phyloP scores from a whole-genome alignment of 352 stramenopile genomes.

The Globisporangium barbulae region DNA sequence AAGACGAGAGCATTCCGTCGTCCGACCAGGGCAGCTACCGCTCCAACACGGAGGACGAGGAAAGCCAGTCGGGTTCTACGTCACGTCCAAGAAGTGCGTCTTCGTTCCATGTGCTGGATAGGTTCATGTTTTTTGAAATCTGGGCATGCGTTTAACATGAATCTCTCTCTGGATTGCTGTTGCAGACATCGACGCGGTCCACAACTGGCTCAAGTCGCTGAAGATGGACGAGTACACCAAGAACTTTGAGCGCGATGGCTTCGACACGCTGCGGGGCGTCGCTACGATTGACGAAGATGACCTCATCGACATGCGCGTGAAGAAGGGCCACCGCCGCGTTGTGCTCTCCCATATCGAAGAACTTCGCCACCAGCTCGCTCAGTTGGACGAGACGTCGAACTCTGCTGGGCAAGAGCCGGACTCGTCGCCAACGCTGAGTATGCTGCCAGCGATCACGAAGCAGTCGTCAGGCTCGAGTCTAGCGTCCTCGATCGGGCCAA shows the following conservation, averaged over 20 bases:
- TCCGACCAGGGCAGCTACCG: conserved; percentile 19
- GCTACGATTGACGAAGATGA: conserved; percentile 87
- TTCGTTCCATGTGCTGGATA: neutral
- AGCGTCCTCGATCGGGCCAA: conserved; percentile 18
- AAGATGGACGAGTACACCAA: conserved; percentile 88
- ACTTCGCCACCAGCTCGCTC: conserved; percentile 57
- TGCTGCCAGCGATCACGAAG: conserved; percentile 64
- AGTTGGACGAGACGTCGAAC: conserved; percentile 60
- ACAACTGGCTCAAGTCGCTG: conserved; percentile 83
- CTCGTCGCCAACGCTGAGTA: conserved; percentile 71
- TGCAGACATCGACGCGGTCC: conserved; percentile 75
- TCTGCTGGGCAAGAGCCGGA: conserved; percentile 58
- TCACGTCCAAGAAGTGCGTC: conserved; percentile 49
- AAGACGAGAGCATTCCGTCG: conserved; percentile 32
- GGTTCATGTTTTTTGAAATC: neutral
- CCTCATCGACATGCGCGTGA: conserved; percentile 86
- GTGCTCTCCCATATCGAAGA: conserved; percentile 86
- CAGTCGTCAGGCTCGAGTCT: conserved; percentile 38
- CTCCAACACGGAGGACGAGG: conserved; percentile 39
- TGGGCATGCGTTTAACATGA: neutral
- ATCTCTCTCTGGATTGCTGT: conserved; percentile 1
- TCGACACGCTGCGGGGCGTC: conserved; percentile 81
- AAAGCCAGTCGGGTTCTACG: conserved; percentile 22
- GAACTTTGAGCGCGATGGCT: conserved; percentile 87
- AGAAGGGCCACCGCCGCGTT: conserved; percentile 85